These are phyloP conservation scores for Phlebiopsis gigantea DNA, from an alignment of 768 basidiomycete genomes.

Conservation along the genomic window DNA sequence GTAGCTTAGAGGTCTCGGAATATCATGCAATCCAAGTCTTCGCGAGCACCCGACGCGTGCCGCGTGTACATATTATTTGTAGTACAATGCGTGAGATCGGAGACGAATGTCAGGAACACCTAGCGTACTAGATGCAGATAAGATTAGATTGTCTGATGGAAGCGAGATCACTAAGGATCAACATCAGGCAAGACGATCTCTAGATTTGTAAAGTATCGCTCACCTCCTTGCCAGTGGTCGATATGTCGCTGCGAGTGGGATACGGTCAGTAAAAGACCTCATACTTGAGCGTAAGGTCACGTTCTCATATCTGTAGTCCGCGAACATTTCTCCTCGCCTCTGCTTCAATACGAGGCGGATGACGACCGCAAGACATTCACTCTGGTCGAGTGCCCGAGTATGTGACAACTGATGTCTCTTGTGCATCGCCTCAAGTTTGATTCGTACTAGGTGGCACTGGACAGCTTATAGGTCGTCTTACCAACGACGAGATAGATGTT, in stretches of 20 bases:
- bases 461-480: constrained; percentile 71
- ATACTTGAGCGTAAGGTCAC: not conserved
- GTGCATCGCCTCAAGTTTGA: not conserved
- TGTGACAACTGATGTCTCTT: constrained; percentile 13
- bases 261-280: constrained; percentile 1
- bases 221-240: too few relatives aligned
- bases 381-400: constrained; percentile 87
- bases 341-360: constrained; percentile 74
- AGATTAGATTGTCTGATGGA: too few relatives aligned
- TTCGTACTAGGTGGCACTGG: constrained; percentile 70
- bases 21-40: too few relatives aligned
- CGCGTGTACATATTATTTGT: too few relatives aligned
- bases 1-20: too few relatives aligned
- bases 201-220: too few relatives aligned
- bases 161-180: too few relatives aligned
- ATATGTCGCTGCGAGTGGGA: constrained; percentile 11
- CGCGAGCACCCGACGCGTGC: too few relatives aligned
- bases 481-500: constrained; percentile 74
- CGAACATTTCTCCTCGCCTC: constrained; percentile 89
- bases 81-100: too few relatives aligned
- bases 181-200: too few relatives aligned
- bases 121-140: too few relatives aligned
- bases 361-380: constrained; percentile 72
- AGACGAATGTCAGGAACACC: too few relatives aligned
- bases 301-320: constrained; percentile 41